Percentiles rank a stretch among this genome's conserved stretches.
phyloP scores from a whole-genome alignment of 768 basidiomycete genomes.

The Mycena galopus region DNA sequence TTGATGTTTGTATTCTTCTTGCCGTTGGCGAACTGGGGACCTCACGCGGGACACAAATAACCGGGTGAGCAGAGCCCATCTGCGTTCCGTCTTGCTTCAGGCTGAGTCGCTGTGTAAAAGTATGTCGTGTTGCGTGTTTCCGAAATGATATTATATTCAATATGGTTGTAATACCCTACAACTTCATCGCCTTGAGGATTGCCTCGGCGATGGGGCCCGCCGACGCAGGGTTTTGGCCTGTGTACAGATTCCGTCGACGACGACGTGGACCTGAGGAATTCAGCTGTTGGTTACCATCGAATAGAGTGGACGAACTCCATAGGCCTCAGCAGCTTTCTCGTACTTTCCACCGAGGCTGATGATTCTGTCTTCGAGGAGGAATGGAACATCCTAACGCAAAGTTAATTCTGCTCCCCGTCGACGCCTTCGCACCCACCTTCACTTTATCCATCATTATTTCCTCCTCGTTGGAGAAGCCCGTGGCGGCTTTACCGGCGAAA shows the following conservation, averaged over 20 bases:
- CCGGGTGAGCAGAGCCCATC: slow-evolving; percentile 30
- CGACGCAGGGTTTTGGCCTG: slow-evolving; percentile 83
- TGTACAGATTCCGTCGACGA: slow-evolving; percentile 71
- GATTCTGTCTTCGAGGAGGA: slow-evolving; percentile 76
- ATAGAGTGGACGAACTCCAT: slow-evolving; percentile 60
- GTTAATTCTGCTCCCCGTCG: neutral
- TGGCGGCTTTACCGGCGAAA: slow-evolving; percentile 67
- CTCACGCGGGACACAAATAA: slow-evolving; percentile 11
- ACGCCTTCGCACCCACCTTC: slow-evolving; percentile 50
- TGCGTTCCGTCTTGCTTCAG: slow-evolving; percentile 26
- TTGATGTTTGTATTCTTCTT: slow-evolving; percentile 16
- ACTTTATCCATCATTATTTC: slow-evolving; percentile 63
- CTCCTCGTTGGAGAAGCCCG: slow-evolving; percentile 81
- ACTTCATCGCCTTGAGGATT: slow-evolving; percentile 64
- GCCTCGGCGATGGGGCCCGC: slow-evolving; percentile 69
- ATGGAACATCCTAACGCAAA: neutral
- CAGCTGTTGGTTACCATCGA: neutral
- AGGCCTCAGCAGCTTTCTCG: slow-evolving; percentile 68
- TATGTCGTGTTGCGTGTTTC: slow-evolving; percentile 20
- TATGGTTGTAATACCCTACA: neutral
- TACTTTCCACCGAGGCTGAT: slow-evolving; percentile 72
- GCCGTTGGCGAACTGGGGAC: slow-evolving; percentile 1
- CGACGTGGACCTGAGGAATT: slow-evolving; percentile 59
- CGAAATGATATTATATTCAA: slow-evolving; percentile 10
- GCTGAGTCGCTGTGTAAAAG: slow-evolving; percentile 30